Evolutionary conservation across 768 basidiomycete species (phyloP), one percentile per base, ranked within the genome.

Genomic region (Gelatoporia subvermispora): DNA sequence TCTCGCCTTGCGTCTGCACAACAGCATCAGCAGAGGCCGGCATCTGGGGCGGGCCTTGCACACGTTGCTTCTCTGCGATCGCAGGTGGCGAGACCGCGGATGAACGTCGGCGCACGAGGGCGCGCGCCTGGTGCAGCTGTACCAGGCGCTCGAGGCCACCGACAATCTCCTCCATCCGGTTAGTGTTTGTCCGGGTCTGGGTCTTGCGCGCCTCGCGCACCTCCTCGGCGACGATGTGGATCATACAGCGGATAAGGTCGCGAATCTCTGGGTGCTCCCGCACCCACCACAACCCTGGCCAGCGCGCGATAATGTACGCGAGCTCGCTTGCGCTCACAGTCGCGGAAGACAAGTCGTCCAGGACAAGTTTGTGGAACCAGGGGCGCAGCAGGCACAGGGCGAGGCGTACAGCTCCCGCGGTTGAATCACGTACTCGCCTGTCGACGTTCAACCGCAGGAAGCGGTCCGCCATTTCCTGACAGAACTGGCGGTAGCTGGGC

Each of bases 201-300:
- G 67, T 69, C 61, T 60, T 62, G 51, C 69, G 68, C 45, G 75
- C 73, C 57, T 75, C 78, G 42, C 74, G 71, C 43, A 87, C 71
- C 64, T 88, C 84, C 59, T 85, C 85, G 15, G 74, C 81, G 24
- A 88, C 65, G 34, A 83, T 74, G 49, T 76, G 69, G 28, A 79
- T 73, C 62, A 83, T 80, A 28, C 76, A 73, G 38, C 74, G 73
- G 28, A 85, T 73, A 37, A 85, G 71, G 43, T 76, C 70, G 62
- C 72, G 74, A 57, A 84, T 73, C 66, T 85, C 85, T 4, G 72
- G 63, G 61, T 82, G 82, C 54, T 85, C 80, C 44, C 72, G 74
- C 22, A 75, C 72, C 82, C 85, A 88, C 74, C 77, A 78, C 55
- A 76, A 76, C 18, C 78, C 79, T 20, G 84, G 82, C 85, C 85